phyloP scores from a whole-genome alignment of 139 green algal genomes.

The Micractinium sp. region DNA sequence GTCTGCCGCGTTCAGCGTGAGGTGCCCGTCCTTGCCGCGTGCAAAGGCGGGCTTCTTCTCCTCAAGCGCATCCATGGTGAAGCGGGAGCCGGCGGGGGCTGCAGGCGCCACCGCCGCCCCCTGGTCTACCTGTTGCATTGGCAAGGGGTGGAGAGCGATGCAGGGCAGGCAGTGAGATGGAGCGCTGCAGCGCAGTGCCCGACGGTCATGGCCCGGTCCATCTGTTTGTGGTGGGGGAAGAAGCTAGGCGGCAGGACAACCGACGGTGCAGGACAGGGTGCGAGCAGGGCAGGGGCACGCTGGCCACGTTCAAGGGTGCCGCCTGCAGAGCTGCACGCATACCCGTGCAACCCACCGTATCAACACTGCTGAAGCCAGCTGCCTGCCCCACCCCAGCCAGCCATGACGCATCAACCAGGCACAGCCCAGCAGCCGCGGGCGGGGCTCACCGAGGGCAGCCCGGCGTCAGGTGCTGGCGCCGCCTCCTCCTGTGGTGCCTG shows the following conservation, averaged over 20 bases:
- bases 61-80: constrained; percentile 63
- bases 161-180: too few relatives aligned
- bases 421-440: not conserved
- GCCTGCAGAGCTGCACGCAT: not conserved
- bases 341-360: constrained; percentile 4
- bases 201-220: too few relatives aligned
- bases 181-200: too few relatives aligned
- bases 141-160: too few relatives aligned
- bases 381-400: not conserved
- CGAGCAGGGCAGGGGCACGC: too few relatives aligned
- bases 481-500: constrained; percentile 57
- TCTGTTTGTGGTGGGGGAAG: too few relatives aligned
- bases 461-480: not conserved
- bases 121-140: constrained; percentile 1
- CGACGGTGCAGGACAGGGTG: not conserved
- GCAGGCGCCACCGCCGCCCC: not conserved
- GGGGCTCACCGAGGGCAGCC: not conserved
- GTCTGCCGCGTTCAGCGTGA: constrained; percentile 62
- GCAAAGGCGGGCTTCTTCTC: constrained; percentile 49
- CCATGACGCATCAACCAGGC: too few relatives aligned
- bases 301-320: too few relatives aligned
- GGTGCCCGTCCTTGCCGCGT: constrained; percentile 87
- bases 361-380: not conserved
- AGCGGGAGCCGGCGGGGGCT: constrained; percentile 58
- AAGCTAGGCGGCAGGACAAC: not conserved